Evolutionary conservation across 2,329 filamentous ascomycete genomes (phyloP), one percentile per base, ranked within the genome.

Genomic region (Fusarium aywerte): DNA sequence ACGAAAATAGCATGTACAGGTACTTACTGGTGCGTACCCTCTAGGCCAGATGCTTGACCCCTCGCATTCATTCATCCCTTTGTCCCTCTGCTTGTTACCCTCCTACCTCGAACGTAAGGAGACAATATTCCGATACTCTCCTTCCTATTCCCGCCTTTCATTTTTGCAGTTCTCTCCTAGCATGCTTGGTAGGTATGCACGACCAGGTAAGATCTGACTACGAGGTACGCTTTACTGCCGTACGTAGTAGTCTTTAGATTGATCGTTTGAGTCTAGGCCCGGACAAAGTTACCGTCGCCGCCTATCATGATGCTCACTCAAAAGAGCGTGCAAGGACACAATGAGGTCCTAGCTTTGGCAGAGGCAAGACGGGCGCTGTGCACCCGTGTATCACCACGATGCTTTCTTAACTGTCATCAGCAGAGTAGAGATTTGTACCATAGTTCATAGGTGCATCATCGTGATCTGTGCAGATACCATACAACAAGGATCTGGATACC

Each of bases 1-100:
- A 75, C 74, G 68, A 74, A 70, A 70, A 74, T 77, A 71, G 44
- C 56, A 73, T 55, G 73, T 78, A 76, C 69, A 55, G 68, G 69
- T 79, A 78, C 76, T 58, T 72, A 32, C 39, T 20, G 15, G 21
- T 44, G 65, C 35, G 76, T 77, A 77, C 74, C 74, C 53, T 65
- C 36, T 39, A 13, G 54, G 36, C 35, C 56, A 23, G 32, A 45
- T 62, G 64, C 50, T 59, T 53, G 38, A 51, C 58, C 64, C 53
- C 61, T 62, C 58, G 38, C 59, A 52, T 60, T 48, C 33, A 38
- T 45, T 15, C 56, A 54, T 62, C 48, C 40, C 56, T 54, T 56
- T 53, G 48, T 58, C 44, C 54, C n/a, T 68, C 47, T 53, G 35
- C 21, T 62, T 51, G 15, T 36, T 58, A 38, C 33, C 44, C 38